phyloP scores from a whole-genome alignment of 2,329 filamentous ascomycete genomes.

The Alternaria arborescens region DNA sequence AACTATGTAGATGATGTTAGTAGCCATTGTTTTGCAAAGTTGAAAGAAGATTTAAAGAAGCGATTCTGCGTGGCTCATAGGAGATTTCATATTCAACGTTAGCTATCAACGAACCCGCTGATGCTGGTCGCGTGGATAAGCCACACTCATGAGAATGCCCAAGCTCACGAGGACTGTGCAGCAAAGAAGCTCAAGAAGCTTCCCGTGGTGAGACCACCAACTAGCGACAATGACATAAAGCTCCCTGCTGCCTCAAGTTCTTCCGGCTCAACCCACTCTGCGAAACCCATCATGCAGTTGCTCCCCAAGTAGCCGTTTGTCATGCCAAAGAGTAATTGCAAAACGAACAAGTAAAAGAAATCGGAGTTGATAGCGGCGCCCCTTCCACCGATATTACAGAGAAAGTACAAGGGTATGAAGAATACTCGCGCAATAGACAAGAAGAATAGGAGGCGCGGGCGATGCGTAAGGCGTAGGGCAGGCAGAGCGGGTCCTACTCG shows the following conservation, averaged over 20 bases:
- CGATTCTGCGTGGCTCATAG: background rate
- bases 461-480: constrained; percentile 64
- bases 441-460: constrained; percentile 73
- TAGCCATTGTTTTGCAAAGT: background rate
- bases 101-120: background rate
- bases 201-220: constrained; percentile 82
- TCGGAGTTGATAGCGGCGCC: constrained; percentile 78
- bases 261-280: constrained; percentile 79
- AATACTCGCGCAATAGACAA: constrained; percentile 70
- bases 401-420: constrained; percentile 84
- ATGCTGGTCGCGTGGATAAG: background rate
- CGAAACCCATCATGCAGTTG: constrained; percentile 89
- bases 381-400: constrained; percentile 85
- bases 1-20: background rate
- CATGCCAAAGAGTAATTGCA: constrained; percentile 84
- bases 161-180: constrained; percentile 46
- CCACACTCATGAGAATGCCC: background rate
- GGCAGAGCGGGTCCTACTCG: constrained; percentile 72
- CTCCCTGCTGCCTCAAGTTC: constrained; percentile 90
- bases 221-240: constrained; percentile 93
- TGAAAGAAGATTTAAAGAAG: background rate
- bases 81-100: background rate
- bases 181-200: constrained; percentile 87
- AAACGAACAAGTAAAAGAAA: constrained; percentile 83
- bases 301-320: constrained; percentile 89